Evolutionary conservation across 176 grass and related monocot species (phyloP), one percentile per base, ranked within the genome.

Genomic region (Guadua angustifolia): DNA sequence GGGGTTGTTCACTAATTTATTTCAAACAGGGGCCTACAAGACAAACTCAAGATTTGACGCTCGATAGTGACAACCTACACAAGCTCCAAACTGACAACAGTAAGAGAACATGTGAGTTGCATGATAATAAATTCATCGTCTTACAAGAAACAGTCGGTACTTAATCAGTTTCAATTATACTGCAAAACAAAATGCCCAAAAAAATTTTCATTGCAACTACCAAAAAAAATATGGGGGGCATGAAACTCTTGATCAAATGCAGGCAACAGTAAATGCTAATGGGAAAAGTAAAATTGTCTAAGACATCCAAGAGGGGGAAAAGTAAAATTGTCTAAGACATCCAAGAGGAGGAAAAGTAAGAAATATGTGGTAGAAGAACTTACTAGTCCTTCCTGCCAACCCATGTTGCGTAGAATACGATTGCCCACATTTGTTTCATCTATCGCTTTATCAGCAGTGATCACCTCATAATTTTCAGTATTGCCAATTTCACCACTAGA

Each of bases 371-470:
- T 18, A 84, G 75, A 52, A 19, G n/a, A 77, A 71, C 75, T 66
- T 88, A 94, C 90, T 88, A 92, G 79, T 74, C 93, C 93, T 88
- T 92, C 92, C 69, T 94, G 93, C 93, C 93, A 94, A 46, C 90
- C 93, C 93, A 94, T 94, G 82, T 83, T 99, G 71, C 96, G 93
- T 15, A 99, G 91, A 63, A 99, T 99, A 66, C 93, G 87, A 71
- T 92, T 99, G 85, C 96, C 96, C 56, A 99, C 96, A 87, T 99
- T 99, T 77, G 51, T 94, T 85, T 99, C 96, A 26, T 99, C 91
- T 43, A 99, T 89, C 67, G 88, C 93, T 79, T 89, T 88, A 78
- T 95, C 91, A 16, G 93, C 85, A 57, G 91, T 94, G 79, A 99
- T 99, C 69, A 95, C 84, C 84, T 99, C 96, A 65, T 88, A 95